These are phyloP conservation scores for Agrocybe praecox DNA, from an alignment of 768 basidiomycete species.

Conservation along the genomic window DNA sequence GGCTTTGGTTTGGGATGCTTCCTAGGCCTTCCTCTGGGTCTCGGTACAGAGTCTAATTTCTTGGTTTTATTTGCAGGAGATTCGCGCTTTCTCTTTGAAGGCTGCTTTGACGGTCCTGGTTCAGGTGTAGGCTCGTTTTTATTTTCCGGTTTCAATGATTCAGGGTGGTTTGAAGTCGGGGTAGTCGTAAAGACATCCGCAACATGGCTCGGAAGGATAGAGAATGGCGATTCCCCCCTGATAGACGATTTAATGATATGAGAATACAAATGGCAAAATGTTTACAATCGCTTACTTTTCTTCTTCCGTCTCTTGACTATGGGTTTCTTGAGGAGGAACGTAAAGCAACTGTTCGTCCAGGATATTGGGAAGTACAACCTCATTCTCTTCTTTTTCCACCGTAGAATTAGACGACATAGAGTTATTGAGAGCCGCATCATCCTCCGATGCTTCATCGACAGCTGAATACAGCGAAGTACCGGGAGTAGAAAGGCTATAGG, in stretches of 20 bases:
- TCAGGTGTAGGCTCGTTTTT: background rate
- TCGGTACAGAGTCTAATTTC: constrained; percentile 4
- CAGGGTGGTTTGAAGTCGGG: background rate
- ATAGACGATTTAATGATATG: background rate
- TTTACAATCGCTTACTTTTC: too few relatives aligned
- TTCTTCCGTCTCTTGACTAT: too few relatives aligned
- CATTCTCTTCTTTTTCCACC: constrained; percentile 21
- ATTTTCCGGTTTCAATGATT: background rate
- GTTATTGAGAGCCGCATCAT: constrained; percentile 27
- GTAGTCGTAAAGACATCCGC: background rate
- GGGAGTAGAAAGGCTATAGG: constrained; percentile 50
- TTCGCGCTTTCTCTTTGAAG: constrained; percentile 19
- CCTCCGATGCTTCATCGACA: constrained; percentile 22
- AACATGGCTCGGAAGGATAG: background rate
- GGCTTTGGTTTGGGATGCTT: constrained; percentile 11
- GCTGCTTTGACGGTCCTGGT: background rate
- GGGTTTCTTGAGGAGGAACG: too few relatives aligned
- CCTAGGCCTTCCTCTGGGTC: constrained; percentile 13
- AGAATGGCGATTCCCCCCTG: background rate
- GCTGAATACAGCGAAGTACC: constrained; percentile 15
- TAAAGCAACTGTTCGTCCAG: constrained; percentile 6
- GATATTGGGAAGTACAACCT: constrained; percentile 5
- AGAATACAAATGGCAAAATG: background rate
- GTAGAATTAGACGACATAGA: constrained; percentile 34
- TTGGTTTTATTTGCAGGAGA: background rate